phyloP scores from a whole-genome alignment of 495 filamentous ascomycete genomes.

The Penicillium antarcticum region DNA sequence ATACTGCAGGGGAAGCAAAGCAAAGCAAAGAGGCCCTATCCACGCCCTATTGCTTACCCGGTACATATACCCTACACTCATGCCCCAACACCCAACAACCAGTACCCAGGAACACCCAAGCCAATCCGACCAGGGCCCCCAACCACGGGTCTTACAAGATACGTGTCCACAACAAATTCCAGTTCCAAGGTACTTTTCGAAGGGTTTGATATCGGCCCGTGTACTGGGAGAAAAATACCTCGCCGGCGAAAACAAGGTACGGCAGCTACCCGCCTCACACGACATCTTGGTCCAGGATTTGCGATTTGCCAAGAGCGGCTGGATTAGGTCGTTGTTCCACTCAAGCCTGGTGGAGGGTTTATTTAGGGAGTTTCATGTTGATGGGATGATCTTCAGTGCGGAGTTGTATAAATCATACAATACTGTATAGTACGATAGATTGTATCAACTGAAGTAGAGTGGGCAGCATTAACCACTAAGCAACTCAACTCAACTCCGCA shows the following conservation, averaged over 20 bases:
- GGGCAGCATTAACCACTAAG: no score
- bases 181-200: conserved; percentile 57
- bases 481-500: no score
- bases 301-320: neutral
- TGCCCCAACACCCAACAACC: neutral
- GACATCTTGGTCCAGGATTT: neutral
- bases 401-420: no score
- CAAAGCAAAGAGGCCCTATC: no score
- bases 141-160: conserved; percentile 45
- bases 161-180: conserved; percentile 44
- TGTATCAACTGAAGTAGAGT: no score
- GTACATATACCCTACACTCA: neutral
- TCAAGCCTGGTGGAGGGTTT: conserved; percentile 47
- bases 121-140: conserved; percentile 36
- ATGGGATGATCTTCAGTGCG: no score
- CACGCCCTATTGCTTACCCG: no score
- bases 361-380: no score
- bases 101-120: neutral
- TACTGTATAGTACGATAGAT: no score
- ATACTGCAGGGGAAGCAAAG: no score
- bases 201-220: conserved; percentile 62
- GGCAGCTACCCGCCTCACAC: conserved; percentile 24
- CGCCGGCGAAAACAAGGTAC: conserved; percentile 57
- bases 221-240: conserved; percentile 71
- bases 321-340: conserved; percentile 65